Evolutionary conservation across 23 red algal genomes (phyloP).

Genomic region (Gracilaria vermiculophylla): DNA sequence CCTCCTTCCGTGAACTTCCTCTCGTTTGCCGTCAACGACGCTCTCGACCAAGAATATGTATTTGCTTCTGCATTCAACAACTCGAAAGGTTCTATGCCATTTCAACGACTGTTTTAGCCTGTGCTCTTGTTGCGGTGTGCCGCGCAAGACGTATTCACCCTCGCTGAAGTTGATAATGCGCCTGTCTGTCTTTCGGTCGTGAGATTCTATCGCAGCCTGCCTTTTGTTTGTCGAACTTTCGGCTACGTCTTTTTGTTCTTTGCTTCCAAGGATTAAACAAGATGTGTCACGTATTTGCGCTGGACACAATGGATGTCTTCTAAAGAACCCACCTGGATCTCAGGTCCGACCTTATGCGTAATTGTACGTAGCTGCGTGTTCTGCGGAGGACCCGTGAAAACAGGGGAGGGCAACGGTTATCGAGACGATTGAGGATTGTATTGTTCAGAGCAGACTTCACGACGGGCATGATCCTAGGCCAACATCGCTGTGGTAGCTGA

Average conservation of each 20-base stretch:
- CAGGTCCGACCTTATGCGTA: too few relatives aligned
- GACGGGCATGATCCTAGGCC: background rate
- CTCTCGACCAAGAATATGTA: too few relatives aligned
- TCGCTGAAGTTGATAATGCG: too few relatives aligned
- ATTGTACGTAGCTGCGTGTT: background rate
- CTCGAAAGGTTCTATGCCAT: too few relatives aligned
- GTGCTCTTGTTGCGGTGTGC: too few relatives aligned
- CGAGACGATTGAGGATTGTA: background rate
- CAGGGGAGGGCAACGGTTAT: background rate
- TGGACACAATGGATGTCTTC: background rate
- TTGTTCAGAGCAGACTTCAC: constrained; percentile 12
- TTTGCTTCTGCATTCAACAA: too few relatives aligned
- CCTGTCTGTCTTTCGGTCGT: constrained; percentile 15
- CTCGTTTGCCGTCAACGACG: too few relatives aligned
- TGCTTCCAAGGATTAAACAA: constrained; percentile 15
- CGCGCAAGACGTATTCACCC: too few relatives aligned
- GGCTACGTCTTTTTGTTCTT: constrained; percentile 14
- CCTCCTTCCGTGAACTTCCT: too few relatives aligned
- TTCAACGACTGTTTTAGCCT: too few relatives aligned
- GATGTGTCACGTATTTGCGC: too few relatives aligned
- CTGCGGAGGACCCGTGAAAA: constrained; percentile 8
- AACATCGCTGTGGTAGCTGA: constrained; percentile 6
- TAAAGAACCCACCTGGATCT: too few relatives aligned
- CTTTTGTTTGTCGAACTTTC: background rate
- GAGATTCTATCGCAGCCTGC: background rate